These are phyloP conservation scores for Halenospora varia DNA, from an alignment of 495 filamentous ascomycete species.

Conservation along the genomic window DNA sequence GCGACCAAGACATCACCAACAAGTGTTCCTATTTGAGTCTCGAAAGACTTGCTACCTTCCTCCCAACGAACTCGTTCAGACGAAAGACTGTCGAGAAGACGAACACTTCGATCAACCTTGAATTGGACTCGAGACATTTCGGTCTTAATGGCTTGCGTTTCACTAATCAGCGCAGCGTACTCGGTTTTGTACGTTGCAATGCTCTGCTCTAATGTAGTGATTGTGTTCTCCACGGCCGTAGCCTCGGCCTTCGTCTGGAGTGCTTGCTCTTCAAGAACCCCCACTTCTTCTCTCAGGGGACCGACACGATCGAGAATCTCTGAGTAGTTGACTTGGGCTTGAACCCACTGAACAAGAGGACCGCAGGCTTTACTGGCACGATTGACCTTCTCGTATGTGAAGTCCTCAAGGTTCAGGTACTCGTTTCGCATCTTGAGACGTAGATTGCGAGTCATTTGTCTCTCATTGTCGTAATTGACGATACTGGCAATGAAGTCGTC, in stretches of 20 bases:
- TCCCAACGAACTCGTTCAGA: constrained; percentile 94
- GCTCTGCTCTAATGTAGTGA: constrained; percentile 77
- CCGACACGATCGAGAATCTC: constrained; percentile 95
- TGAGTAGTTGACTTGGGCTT: constrained; percentile 95
- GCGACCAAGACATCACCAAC: constrained; percentile 94
- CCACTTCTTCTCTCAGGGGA: constrained; percentile 87
- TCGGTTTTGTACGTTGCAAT: constrained; percentile 96
- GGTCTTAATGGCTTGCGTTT: constrained; percentile 94
- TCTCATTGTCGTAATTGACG: constrained; percentile 94
- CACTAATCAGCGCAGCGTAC: constrained; percentile 92
- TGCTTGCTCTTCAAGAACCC: constrained; percentile 79
- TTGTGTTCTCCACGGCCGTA: constrained; percentile 83
- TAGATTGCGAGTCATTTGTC: constrained; percentile 81
- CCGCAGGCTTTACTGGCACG: constrained; percentile 95
- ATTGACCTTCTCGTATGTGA: constrained; percentile 93
- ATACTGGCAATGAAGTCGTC: constrained; percentile 99
- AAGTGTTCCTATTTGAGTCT: constrained; percentile 94
- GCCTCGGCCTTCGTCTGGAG: constrained; percentile 92
- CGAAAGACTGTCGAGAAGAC: constrained; percentile 88
- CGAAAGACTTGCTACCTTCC: constrained; percentile 93
- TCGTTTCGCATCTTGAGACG: constrained; percentile 88
- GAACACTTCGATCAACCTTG: constrained; percentile 95
- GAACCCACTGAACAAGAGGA: constrained; percentile 94
- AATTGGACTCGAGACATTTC: constrained; percentile 96
- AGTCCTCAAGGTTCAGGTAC: constrained; percentile 86